Percentiles rank a stretch among this genome's conserved stretches.
Evolutionary conservation across 2,329 filamentous ascomycete species (phyloP).

Genomic region (Nigrospora oryzae): DNA sequence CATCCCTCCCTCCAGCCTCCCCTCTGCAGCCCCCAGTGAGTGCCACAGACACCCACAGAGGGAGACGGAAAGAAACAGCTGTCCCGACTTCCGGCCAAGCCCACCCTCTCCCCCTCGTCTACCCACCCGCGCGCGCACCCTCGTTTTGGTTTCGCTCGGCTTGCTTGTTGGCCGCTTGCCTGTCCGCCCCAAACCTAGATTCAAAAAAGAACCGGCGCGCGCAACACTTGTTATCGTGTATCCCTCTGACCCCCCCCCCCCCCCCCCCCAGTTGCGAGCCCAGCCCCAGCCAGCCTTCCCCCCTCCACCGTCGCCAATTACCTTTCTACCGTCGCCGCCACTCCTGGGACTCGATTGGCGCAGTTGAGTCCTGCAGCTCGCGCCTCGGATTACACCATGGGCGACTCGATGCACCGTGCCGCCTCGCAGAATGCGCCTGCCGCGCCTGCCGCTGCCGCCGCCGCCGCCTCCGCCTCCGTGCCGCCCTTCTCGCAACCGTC

Average conservation of each 20-base stretch:
- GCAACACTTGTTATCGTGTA: slow-evolving; percentile 1
- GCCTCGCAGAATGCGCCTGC: background rate
- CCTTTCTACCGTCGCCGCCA: background rate
- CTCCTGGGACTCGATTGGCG: background rate
- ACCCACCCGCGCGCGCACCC: too few species aligned
- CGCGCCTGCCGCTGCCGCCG: background rate
- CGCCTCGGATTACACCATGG: background rate
- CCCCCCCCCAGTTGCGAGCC: background rate
- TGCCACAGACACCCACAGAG: too few species aligned
- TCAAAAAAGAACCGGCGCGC: background rate
- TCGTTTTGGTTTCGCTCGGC: too few species aligned
- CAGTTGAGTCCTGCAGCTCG: background rate
- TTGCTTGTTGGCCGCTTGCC: too few species aligned
- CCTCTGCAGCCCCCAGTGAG: too few species aligned
- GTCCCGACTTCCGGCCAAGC: too few species aligned
- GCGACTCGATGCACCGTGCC: background rate
- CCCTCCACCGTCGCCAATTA: background rate
- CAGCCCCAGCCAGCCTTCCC: background rate
- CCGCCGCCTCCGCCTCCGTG: background rate
- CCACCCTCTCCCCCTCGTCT: too few species aligned
- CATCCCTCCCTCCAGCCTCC: too few species aligned
- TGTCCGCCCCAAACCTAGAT: background rate
- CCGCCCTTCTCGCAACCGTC: background rate
- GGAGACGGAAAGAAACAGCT: too few species aligned
- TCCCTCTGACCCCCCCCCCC: background rate